Conservation (phyloP, 257 asterid species). For the Nicotiana noctiflora region DNA sequence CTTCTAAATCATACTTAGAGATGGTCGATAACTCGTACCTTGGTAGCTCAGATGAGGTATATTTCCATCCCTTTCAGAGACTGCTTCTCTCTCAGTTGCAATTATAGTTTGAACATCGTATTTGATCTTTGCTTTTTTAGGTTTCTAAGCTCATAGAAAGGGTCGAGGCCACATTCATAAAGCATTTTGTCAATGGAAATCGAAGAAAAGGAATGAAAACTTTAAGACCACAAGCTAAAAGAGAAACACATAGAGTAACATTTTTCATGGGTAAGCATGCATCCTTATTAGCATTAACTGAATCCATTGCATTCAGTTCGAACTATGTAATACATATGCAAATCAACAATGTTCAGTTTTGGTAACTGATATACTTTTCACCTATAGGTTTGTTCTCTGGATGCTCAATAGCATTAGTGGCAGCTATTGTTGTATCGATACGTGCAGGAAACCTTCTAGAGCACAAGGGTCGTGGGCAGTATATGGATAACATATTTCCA, state of each 20-base stretch:
- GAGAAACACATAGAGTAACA: constrained; percentile 61
- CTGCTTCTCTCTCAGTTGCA: neutral
- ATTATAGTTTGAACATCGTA: neutral
- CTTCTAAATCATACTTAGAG: constrained; percentile 60
- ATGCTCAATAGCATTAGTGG: constrained; percentile 59
- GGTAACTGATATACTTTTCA: neutral
- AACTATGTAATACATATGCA: neutral
- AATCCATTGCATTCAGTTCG: neutral
- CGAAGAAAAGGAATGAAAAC: constrained; percentile 57
- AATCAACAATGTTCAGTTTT: neutral
- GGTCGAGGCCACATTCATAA: constrained; percentile 55
- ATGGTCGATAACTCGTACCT: constrained; percentile 70
- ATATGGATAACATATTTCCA: constrained; percentile 73
- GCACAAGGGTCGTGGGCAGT: constrained; percentile 28
- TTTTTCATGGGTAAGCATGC: constrained; percentile 55
- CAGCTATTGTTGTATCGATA: constrained; percentile 32
- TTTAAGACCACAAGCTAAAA: constrained; percentile 51
- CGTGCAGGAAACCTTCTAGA: constrained; percentile 47
- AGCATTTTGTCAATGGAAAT: constrained; percentile 78
- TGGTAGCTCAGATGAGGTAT: constrained; percentile 77
- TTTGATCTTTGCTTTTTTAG: constrained; percentile 15
- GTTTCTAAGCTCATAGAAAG: constrained; percentile 48
- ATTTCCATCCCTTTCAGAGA: neutral
- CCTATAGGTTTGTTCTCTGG: constrained; percentile 64
- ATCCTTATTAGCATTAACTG: neutral